Evolutionary conservation across 768 basidiomycete genomes (phyloP), one percentile per base, ranked within the genome.

Genomic region (Ephemerocybe angulata): DNA sequence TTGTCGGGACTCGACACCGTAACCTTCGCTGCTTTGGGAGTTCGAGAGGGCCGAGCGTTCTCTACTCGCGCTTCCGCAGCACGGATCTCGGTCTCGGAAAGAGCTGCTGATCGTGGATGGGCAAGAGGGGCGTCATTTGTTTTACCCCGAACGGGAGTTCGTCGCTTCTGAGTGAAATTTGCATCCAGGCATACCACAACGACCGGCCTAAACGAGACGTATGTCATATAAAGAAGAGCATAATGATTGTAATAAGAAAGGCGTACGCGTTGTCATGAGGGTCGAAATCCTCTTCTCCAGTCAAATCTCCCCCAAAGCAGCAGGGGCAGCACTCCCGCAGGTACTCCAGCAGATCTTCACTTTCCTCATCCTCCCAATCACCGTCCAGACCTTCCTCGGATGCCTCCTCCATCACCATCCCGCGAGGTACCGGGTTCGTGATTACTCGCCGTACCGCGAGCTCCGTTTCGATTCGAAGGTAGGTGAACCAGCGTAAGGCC

Each of bases 81-180:
- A 10, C 56, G 28, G 8, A 69, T 62, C 7, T 65, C 58, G 4
- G 11, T 42, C 13, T 62, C 47, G 0, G 64, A 41, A 0, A 71
- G 28, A 49, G 67, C 71, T 7, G 63, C 52, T 0, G 63, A 56
- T 0, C 56, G 44, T 1, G 67, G 63, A 51, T 68, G 66, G 0
- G 27, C 27, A 25, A 38, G 29, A n/a, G 62, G 58, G 0, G 63
- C 61, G 38, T 66, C 61, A 1, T 55, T 59, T 8, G 49, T 40
- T n/a, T 58, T 35, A 0, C 52, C 53, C 27, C 52, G 53, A 15
- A 30, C 37, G 7, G 49, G 47, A n/a, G 50, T 50, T 19, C 40
- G 38, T 17, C 25, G 41, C 30, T 59, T 59, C 46, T 59, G 58
- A 11, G 41, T 55, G 41, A 63, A 63, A 46, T 57, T 58, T 6